phyloP scores from a whole-genome alignment of 352 stramenopile genomes.

The Phytophthora megakarya region DNA sequence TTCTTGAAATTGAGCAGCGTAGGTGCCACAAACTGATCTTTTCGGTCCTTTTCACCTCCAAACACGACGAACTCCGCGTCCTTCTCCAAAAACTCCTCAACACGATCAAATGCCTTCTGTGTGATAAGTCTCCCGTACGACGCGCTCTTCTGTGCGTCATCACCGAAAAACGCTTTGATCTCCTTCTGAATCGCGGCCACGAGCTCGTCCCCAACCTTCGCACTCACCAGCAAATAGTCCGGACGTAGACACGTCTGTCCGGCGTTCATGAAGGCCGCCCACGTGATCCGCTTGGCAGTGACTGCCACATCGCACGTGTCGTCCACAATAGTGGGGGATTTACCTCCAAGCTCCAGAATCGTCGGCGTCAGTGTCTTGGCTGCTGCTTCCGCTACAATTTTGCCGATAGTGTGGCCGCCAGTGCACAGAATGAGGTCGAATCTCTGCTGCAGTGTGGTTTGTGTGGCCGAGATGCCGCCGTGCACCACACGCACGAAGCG shows the following conservation, averaged over 20 bases:
- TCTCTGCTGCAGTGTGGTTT: conserved; percentile 71
- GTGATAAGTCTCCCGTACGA: conserved; percentile 76
- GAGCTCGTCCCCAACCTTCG: conserved; percentile 63
- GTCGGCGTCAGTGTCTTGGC: conserved; percentile 94
- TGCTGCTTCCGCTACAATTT: conserved; percentile 88
- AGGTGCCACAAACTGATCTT: conserved; percentile 81
- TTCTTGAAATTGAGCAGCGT: conserved; percentile 91
- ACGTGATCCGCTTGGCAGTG: conserved; percentile 81
- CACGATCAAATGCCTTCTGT: conserved; percentile 52
- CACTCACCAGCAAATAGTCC: conserved; percentile 92
- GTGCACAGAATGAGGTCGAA: conserved; percentile 86
- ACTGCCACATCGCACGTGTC: conserved; percentile 60
- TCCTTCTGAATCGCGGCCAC: conserved; percentile 47
- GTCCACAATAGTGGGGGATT: conserved; percentile 88
- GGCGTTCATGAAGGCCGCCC: conserved; percentile 87
- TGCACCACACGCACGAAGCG: conserved; percentile 77
- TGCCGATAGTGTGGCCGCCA: conserved; percentile 71
- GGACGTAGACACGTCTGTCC: conserved; percentile 95
- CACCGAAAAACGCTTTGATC: conserved; percentile 58
- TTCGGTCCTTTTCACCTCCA: conserved; percentile 62
- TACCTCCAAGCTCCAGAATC: conserved; percentile 95
- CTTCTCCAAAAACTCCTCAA: conserved; percentile 61
- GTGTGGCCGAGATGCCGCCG: conserved; percentile 70
- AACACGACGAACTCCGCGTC: conserved; percentile 60
- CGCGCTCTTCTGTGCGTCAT: conserved; percentile 47